Evolutionary conservation across 345 rosid species (phyloP).

Genomic region (Draba incana): DNA sequence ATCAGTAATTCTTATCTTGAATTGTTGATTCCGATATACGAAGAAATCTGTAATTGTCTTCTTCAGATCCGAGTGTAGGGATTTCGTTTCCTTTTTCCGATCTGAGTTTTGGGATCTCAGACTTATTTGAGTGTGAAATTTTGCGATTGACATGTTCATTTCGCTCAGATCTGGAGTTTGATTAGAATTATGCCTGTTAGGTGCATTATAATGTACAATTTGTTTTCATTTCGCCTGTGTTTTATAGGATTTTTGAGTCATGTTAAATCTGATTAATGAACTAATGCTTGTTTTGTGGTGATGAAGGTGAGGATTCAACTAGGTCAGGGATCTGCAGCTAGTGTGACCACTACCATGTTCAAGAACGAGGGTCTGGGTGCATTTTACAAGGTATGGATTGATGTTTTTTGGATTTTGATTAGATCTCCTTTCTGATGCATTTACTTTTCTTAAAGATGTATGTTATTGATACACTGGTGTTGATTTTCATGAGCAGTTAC

Average conservation of each 20-base stretch:
- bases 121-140: no score
- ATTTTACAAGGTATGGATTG: conserved; percentile 75
- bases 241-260: no score
- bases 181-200: conserved; percentile 1
- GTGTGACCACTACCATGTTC: conserved; percentile 79
- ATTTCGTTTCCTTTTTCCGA: conserved; percentile 6
- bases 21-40: no score
- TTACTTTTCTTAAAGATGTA: conserved; percentile 2
- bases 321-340: conserved; percentile 93
- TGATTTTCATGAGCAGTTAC: conserved; percentile 8
- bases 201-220: conserved; percentile 12
- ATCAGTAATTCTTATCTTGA: background rate
- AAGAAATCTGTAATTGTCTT: no score
- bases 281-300: conserved; percentile 26
- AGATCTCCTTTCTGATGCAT: conserved; percentile 17
- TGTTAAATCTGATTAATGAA: conserved; percentile 5
- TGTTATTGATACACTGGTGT: background rate
- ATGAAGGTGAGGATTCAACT: conserved; percentile 95
- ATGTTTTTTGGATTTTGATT: background rate
- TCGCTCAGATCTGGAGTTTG: conserved; percentile 34
- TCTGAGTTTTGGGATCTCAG: background rate
- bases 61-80: conserved; percentile 49
- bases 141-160: no score
- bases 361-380: conserved; percentile 86
- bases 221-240: background rate